Evolutionary conservation across 1,139 yeast genomes (phyloP).

Genomic region (Candida dubliniensis): DNA sequence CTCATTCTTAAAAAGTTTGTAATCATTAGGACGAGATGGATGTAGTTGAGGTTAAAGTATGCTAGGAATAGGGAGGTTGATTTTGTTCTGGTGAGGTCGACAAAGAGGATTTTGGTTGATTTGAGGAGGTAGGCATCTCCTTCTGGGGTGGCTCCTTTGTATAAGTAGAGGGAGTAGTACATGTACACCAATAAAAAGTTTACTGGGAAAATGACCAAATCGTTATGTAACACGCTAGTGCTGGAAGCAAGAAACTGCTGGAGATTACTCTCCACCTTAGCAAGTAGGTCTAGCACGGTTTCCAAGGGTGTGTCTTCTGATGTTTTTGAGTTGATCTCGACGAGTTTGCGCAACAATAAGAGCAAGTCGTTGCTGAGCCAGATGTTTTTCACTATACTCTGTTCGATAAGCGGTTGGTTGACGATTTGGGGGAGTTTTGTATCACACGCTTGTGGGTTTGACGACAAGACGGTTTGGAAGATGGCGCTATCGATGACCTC

Average conservation of each 20-base stretch:
- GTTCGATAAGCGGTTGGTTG: conserved; percentile 22
- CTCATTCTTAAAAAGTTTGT: conserved; percentile 8
- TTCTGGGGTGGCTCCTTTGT: conserved; percentile 14
- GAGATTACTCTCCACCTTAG: not conserved
- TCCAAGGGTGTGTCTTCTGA: conserved; percentile 14
- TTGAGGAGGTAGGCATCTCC: conserved; percentile 29
- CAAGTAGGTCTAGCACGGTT: conserved; percentile 1
- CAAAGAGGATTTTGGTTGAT: conserved; percentile 17
- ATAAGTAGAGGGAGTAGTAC: conserved; percentile 22
- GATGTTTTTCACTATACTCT: conserved; percentile 17
- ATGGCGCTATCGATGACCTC: conserved; percentile 20
- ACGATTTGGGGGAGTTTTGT: conserved; percentile 22
- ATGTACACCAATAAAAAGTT: conserved; percentile 22
- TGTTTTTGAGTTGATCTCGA: conserved; percentile 12
- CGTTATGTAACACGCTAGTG: conserved; percentile 7
- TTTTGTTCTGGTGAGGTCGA: conserved; percentile 21
- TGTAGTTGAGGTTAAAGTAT: conserved; percentile 14
- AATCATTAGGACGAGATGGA: conserved; percentile 13
- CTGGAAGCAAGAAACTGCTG: not conserved
- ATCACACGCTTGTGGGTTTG: conserved; percentile 19
- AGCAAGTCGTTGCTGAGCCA: conserved; percentile 12
- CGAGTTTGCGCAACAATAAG: conserved; percentile 9
- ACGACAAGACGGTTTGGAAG: conserved; percentile 13
- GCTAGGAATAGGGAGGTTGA: conserved; percentile 13
- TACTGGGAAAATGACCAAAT: conserved; percentile 8